These are phyloP conservation scores for Suhomyces ambrosiae DNA, from an alignment of 1,139 yeast species.

Conservation along the genomic window DNA sequence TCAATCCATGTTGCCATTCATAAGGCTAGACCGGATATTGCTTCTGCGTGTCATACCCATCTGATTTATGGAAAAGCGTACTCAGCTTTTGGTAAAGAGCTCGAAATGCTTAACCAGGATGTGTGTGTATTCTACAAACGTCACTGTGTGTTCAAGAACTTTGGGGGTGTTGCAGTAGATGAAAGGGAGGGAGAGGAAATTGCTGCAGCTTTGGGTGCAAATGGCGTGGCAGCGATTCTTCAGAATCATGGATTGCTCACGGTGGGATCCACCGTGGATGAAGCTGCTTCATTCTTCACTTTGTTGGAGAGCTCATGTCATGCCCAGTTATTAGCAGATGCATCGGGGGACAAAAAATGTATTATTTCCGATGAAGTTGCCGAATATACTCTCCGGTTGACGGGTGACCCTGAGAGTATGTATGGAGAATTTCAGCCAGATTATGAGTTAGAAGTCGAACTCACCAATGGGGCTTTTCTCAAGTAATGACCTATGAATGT, in stretches of 20 bases:
- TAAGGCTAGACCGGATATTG: conserved; percentile 74
- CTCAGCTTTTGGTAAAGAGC: conserved; percentile 67
- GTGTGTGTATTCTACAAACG: conserved; percentile 66
- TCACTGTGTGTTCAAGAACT: conserved; percentile 66
- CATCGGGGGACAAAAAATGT: conserved; percentile 36
- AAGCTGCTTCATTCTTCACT: conserved; percentile 74
- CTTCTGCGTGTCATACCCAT: conserved; percentile 84
- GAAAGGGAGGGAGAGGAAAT: conserved; percentile 69
- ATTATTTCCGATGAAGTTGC: conserved; percentile 68
- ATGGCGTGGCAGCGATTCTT: conserved; percentile 64
- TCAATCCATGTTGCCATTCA: conserved; percentile 78
- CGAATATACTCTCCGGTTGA: conserved; percentile 60
- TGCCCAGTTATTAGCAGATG: conserved; percentile 68
- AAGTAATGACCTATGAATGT: conserved; percentile 12
- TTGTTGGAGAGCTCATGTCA: conserved; percentile 67
- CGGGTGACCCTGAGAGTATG: conserved; percentile 67
- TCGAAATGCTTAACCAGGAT: conserved; percentile 83
- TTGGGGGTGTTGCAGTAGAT: conserved; percentile 82
- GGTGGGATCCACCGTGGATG: conserved; percentile 77
- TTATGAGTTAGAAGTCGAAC: conserved; percentile 39
- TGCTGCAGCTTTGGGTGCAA: conserved; percentile 64
- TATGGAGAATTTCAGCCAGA: conserved; percentile 79
- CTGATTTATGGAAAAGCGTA: conserved; percentile 76
- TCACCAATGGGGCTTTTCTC: conserved; percentile 22
- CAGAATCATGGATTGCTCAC: conserved; percentile 81